Base-by-base conservation (phyloP, 441 rosid genomes). In the Pelargonium australe region DNA sequence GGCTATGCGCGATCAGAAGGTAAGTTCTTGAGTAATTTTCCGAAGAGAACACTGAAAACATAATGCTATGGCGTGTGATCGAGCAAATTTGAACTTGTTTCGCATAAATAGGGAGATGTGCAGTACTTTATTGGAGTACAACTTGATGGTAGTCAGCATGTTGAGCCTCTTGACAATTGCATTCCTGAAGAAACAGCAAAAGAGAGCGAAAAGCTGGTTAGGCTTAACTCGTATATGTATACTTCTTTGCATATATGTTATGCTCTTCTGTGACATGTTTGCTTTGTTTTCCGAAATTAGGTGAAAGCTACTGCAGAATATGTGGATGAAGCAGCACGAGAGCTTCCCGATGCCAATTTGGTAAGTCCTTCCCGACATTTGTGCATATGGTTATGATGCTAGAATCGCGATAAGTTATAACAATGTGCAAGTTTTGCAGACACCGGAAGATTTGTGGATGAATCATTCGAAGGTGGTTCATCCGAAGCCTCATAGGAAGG, bases 1-100 rank as follows among this genome's bases (percentile, higher is more conserved):
- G 82, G 97, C 99, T 79, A 95, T 92, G 98, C 98, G 99, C 81
- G 99, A 95, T 80, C 99, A 92, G 63, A 95, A 95, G 96, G 99
- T 94, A 77, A 11, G 73, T 31, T 57, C 41, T 16, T 45, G 7
- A 73, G 16, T 40, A 5, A 49, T 47, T 34, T 63, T 11, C 3
- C 31, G 66, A 31, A 31, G 4, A 13, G 3, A 20, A 20, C 23
- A 20, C 1, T 20, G 23, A 20, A 20, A 53, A 13, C 60, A 5
- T 53, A 9, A 53, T 53, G 14, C 60, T 12, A 11, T 43, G 69
- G 11, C 34, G 34, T 28, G 34, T 13, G 57, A 4, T 2, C 60
- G 5, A n/a, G 14, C 6, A 16, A 5, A 14, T 14, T 14, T 10
- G 16, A 23, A 9, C 45, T 37, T 53, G 28, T 73, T 73, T 69